Conservation (phyloP, 2,329 filamentous ascomycete genomes). For the Lachnellula cervina region DNA sequence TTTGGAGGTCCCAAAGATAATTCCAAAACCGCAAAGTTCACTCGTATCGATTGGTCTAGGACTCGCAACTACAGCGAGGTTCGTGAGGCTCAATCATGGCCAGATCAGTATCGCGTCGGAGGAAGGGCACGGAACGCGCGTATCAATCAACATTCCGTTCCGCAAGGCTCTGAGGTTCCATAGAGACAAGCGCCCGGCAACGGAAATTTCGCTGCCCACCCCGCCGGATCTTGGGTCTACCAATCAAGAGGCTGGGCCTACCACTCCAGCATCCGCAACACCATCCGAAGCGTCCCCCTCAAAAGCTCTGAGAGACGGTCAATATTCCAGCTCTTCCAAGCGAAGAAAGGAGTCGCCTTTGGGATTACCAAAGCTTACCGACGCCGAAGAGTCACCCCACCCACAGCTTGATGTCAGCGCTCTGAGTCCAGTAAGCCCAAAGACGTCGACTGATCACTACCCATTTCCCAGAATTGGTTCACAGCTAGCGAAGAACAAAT, state of each 20-base stretch:
- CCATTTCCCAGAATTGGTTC: conserved; percentile 1
- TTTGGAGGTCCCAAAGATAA: neutral
- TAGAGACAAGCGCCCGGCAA: neutral
- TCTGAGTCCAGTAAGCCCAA: neutral
- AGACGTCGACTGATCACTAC: neutral
- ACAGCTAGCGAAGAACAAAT: conserved; percentile 4
- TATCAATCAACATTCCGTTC: conserved; percentile 22
- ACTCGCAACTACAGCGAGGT: conserved; percentile 20
- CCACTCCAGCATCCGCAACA: neutral
- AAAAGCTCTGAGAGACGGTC: neutral
- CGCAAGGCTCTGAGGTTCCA: conserved; percentile 9
- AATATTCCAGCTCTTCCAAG: neutral
- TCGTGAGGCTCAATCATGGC: conserved; percentile 18
- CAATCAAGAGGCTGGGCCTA: neutral
- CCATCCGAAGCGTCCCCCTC: neutral
- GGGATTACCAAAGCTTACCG: neutral
- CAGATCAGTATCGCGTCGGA: conserved; percentile 20
- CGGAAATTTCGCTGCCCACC: neutral
- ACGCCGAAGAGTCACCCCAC: neutral
- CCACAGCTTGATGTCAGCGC: neutral
- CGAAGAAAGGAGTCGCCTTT: neutral
- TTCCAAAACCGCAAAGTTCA: neutral
- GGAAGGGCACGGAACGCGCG: conserved; percentile 16
- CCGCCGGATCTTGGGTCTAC: neutral
- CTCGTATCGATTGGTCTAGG: conserved; percentile 18